phyloP scores from a whole-genome alignment of 2,329 filamentous ascomycete genomes.

The Phoma herbarum region DNA sequence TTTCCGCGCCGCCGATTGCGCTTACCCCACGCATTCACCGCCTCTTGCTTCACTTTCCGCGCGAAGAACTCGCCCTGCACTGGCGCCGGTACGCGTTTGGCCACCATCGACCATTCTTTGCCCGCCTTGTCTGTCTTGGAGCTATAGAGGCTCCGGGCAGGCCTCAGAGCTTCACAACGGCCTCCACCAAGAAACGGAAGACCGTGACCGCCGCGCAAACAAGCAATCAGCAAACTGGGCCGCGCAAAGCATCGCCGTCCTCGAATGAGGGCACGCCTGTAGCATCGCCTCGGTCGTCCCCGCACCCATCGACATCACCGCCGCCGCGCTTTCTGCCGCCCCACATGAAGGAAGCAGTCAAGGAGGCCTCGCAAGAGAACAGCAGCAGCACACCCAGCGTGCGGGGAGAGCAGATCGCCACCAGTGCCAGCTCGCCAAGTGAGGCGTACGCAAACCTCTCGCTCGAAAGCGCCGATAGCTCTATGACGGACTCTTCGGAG shows the following conservation, averaged over 20 bases:
- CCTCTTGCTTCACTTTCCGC: constrained; percentile 18
- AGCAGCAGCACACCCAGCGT: constrained; percentile 25
- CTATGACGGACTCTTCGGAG: constrained; percentile 38
- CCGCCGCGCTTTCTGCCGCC: constrained; percentile 63
- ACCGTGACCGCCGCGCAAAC: constrained; percentile 48
- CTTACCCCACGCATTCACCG: constrained; percentile 28
- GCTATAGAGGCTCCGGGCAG: constrained; percentile 52
- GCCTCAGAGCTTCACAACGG: constrained; percentile 51
- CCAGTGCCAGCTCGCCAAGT: constrained; percentile 58
- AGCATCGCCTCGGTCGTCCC: constrained; percentile 50
- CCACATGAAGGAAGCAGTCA: constrained; percentile 64
- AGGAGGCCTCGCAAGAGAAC: constrained; percentile 45
- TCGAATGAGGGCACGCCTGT: constrained; percentile 46
- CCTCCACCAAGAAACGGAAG: constrained; percentile 59
- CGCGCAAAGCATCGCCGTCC: constrained; percentile 32
- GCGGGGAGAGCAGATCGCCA: constrained; percentile 50
- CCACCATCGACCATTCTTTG: constrained; percentile 14
- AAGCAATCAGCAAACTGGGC: constrained; percentile 16
- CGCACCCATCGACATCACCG: constrained; percentile 47
- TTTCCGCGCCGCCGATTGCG: constrained; percentile 35
- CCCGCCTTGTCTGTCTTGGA: constrained; percentile 44
- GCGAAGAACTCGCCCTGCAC: constrained; percentile 17
- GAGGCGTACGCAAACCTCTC: constrained; percentile 63
- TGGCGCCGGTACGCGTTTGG: constrained; percentile 30
- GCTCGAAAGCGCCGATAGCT: constrained; percentile 55